Evolutionary conservation across 2,329 filamentous ascomycete genomes (phyloP), one percentile per base, ranked within the genome.

Genomic region (Cladosporium oxysporum): DNA sequence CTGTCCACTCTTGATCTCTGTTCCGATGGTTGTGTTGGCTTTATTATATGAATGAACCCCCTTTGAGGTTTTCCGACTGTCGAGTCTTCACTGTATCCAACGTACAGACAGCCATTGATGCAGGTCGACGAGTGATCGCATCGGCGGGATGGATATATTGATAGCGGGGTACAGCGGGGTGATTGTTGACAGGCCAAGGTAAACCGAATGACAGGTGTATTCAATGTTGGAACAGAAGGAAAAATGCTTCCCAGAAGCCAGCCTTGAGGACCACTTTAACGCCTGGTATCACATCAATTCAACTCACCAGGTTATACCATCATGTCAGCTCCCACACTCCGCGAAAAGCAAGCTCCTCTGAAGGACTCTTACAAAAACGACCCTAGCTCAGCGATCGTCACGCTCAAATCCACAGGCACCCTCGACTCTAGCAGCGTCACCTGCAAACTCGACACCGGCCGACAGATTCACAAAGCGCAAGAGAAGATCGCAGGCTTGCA

Each of bases 271-370:
- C n/a, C 3, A 21, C 41, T 21, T 1, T n/a, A 10, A 47, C 41
- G 21, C 21, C 21, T n/a, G 6, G 3, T 47, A 47, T 11, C 41
- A 47, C 41, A 8, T 11, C n/a, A 23, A 10, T 21, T n/a, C n/a
- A 47, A 10, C 10, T 47, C 41, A 47, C 21, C 41, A 21, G 5
- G 12, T 21, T 47, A 7, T 47, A 55, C 21, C 52, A 59, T 68
- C 59, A 71, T 71, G 70, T 63, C 70, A 35, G 66, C 71, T 11
- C 69, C 71, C 53, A 69, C 78, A 41, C 80, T 84, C 60, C 80
- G 82, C 70, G 76, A 77, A 59, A 81, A 79, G 66, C 82, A 83
- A 75, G 81, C 80, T 12, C 82, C 82, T 14, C 78, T 83, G 62
- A 84, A 84, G 72, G 77, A 80, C 16, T 68, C 71, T 63, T 83